Evolutionary conservation across 495 filamentous ascomycete species (phyloP).

Genomic region (Podospora conica): DNA sequence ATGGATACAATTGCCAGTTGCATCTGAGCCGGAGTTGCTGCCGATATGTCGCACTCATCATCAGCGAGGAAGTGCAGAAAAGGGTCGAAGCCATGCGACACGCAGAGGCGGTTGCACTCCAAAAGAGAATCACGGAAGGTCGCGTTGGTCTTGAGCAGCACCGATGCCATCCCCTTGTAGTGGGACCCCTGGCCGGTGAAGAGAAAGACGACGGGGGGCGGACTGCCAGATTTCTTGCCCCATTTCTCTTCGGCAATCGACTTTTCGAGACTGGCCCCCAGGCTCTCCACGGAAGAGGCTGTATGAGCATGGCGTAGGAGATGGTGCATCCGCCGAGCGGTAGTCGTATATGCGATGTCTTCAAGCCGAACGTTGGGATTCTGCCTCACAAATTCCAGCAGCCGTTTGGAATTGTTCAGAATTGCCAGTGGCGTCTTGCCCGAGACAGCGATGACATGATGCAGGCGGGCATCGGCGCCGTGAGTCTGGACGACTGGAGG

Average conservation of each 20-base stretch:
- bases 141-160: conserved; percentile 54
- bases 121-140: conserved; percentile 60
- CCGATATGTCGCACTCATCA: conserved; percentile 37
- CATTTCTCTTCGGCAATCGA: neutral
- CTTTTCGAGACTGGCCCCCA: conserved; percentile 1
- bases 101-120: conserved; percentile 48
- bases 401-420: conserved; percentile 25
- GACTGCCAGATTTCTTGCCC: neutral
- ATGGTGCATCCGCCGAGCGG: conserved; percentile 64
- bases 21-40: conserved; percentile 61
- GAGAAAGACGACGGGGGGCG: conserved; percentile 43
- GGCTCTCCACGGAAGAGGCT: conserved; percentile 8
- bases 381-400: conserved; percentile 37
- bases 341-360: conserved; percentile 65
- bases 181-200: conserved; percentile 60
- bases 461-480: conserved; percentile 27
- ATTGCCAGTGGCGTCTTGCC: conserved; percentile 37
- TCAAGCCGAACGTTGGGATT: conserved; percentile 33
- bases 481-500: conserved; percentile 4
- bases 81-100: conserved; percentile 62
- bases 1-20: conserved; percentile 69
- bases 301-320: conserved; percentile 41
- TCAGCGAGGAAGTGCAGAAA: conserved; percentile 57
- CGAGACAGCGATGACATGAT: conserved; percentile 43
- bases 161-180: conserved; percentile 56